Base-by-base conservation (phyloP, 352 stramenopile genomes). In the Phytophthora sojae region DNA sequence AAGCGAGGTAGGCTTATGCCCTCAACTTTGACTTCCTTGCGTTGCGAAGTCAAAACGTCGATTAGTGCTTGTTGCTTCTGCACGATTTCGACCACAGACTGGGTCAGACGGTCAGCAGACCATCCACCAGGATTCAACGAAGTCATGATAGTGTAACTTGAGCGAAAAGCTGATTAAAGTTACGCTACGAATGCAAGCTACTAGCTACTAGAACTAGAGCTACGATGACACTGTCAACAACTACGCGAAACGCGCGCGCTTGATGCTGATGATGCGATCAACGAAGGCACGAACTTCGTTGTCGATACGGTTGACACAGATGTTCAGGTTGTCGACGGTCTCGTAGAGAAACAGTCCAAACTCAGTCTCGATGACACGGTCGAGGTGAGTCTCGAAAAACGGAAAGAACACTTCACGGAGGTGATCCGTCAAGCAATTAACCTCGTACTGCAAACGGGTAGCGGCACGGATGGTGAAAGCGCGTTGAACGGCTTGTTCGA, bases 41-140 rank as follows among this genome's bases (percentile, higher is more conserved):
- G 39, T 47, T 47, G 39, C 39, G 2, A 47, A 47, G 7, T 47
- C 39, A 47, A 21, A 47, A 47, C 39, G 14, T 47, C 39, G 39
- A 21, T 47, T 47, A 47, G 39, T 17, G 39, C 39, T 47, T 47
- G 39, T 47, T 47, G 39, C 39, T 47, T 47, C 39, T 47, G 39
- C 39, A 47, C 14, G 6, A 47, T 47, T 47, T 47, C 39, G 39
- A 47, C 39, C 39, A 21, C 39, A 47, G 39, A 47, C 39, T 47
- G 39, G 11, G 39, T 19, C 8, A 21, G 39, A 47, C 39, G 35
- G 39, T 47, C 39, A 47, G 14, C 39, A 47, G 39, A 47, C 39
- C 39, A 47, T 47, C 39, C 39, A 19, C 39, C 39, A 19, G 9
- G 39, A 47, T 47, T 47, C 15, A 47, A 47, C 39, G 39, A 47